These are phyloP conservation scores for Austropuccinia psidii DNA, from an alignment of 1,284 basidiomycete genomes.

Conservation along the genomic window DNA sequence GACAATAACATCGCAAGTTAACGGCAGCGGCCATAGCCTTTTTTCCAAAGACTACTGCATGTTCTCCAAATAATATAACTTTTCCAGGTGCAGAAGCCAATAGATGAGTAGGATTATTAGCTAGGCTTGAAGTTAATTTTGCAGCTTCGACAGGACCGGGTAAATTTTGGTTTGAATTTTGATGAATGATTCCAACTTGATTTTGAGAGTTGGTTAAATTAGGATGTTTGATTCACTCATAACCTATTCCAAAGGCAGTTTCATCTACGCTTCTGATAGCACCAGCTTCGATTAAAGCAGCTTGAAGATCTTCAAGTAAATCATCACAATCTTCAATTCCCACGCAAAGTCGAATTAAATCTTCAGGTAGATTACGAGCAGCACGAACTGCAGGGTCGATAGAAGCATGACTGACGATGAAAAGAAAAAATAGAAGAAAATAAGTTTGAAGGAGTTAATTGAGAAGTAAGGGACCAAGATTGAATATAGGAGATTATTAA, in stretches of 20 bases:
- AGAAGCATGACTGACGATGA: slow-evolving; percentile 70
- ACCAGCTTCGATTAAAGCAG: slow-evolving; percentile 81
- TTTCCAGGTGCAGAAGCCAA: slow-evolving; percentile 93
- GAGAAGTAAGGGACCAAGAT: background rate
- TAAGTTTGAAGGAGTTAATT: background rate
- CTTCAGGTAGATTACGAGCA: slow-evolving; percentile 88
- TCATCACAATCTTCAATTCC: slow-evolving; percentile 94
- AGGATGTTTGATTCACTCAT: slow-evolving; percentile 26
- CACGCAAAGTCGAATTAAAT: slow-evolving; percentile 94
- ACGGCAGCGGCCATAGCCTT: slow-evolving; percentile 93
- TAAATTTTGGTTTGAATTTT: no score
- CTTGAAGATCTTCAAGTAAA: slow-evolving; percentile 88
- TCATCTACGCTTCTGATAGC: slow-evolving; percentile 56
- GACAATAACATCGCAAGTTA: slow-evolving; percentile 87
- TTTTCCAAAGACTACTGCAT: slow-evolving; percentile 95
- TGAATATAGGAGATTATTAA: slow-evolving; percentile 14
- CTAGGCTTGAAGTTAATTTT: background rate
- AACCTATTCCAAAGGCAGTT: slow-evolving; percentile 36
- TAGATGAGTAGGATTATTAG: slow-evolving; percentile 50
- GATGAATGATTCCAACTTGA: background rate
- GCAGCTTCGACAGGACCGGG: no score
- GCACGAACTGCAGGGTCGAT: slow-evolving; percentile 89
- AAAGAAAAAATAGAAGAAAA: slow-evolving; percentile 35
- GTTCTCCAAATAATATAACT: slow-evolving; percentile 96
- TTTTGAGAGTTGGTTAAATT: slow-evolving; percentile 39